Base-by-base conservation (phyloP, 331 rosid genomes). In the Acacia concinna region DNA sequence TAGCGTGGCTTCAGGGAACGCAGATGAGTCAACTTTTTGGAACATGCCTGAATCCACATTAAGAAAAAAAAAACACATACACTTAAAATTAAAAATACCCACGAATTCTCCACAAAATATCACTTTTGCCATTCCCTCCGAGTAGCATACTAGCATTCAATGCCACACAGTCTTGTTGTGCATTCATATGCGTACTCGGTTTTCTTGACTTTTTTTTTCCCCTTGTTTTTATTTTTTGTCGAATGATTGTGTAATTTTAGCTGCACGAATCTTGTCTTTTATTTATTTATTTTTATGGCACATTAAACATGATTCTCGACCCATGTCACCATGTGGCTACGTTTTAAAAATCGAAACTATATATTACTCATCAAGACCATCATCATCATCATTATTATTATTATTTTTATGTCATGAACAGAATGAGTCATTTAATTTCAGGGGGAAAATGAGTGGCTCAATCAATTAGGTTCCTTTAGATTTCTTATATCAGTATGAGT, bases 1-100 rank as follows among this genome's bases (percentile, higher is more conserved):
- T 7, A 5, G 41, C 41, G 82, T 6, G 37, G 28, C 43, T 73
- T 79, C 86, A 71, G 20, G 9, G 86, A 79, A 82, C 27, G 85
- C 77, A 7, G 11, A 6, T 11, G 62, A 46, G n/a, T 60, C 43
- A 37, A 34, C 43, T 6, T n/a, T 14, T 12, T 5, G 9, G 30
- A 20, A 67, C 23, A 34, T 21, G 1, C 44, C 15, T 44, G 3
- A 4, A 35, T 62, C 17, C n/a, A 14, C 20, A 12, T n/a, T n/a
- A n/a, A n/a, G n/a, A n/a, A n/a, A n/a, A n/a, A n/a, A n/a, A n/a
- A n/a, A n/a, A n/a, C n/a, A n/a, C n/a, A n/a, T n/a, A n/a, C n/a
- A n/a, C n/a, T n/a, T n/a, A n/a, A 46, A 14, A 47, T 0, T 1
- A 5, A 18, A 44, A 62, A 4, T 10, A 17, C 12, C 79, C 73